Percentiles rank a stretch among this genome's conserved stretches.
Conservation (phyloP, 1,139 yeast genomes). For the Sugiyamaella japonica region DNA sequence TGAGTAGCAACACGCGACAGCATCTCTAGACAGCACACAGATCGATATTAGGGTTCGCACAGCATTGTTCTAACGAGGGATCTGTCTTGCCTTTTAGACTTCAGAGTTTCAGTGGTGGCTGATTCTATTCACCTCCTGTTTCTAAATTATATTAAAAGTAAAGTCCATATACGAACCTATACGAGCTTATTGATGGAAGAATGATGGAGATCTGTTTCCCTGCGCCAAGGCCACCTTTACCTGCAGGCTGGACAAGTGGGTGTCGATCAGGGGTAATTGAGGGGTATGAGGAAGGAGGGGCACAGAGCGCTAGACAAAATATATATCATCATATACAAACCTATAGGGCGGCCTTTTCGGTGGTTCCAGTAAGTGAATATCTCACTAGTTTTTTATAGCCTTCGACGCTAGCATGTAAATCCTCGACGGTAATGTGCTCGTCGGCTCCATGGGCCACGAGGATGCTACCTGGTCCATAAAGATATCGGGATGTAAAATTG, state of each 20-base stretch:
- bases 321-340: too few relatives aligned
- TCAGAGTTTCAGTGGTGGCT: too few relatives aligned
- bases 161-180: too few relatives aligned
- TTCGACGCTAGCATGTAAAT: conserved; percentile 53
- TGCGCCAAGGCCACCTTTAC: not conserved
- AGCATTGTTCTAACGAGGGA: conserved; percentile 4
- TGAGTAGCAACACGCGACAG: conserved; percentile 2
- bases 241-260: not conserved
- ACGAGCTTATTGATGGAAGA: too few relatives aligned
- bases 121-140: too few relatives aligned
- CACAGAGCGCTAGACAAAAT: not conserved
- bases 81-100: too few relatives aligned
- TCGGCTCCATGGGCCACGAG: conserved; percentile 64
- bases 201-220: not conserved
- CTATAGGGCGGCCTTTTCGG: conserved; percentile 2
- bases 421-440: conserved; percentile 55
- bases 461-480: conserved; percentile 72
- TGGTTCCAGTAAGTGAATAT: conserved; percentile 13
- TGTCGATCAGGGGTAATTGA: conserved; percentile 5
- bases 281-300: not conserved
- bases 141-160: too few relatives aligned
- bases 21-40: not conserved
- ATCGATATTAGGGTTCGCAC: conserved; percentile 4
- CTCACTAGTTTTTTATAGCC: conserved; percentile 56
- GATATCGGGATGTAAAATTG: conserved; percentile 46